Base-by-base conservation (phyloP, 169 alveolate species). In the Babesia ovata region DNA sequence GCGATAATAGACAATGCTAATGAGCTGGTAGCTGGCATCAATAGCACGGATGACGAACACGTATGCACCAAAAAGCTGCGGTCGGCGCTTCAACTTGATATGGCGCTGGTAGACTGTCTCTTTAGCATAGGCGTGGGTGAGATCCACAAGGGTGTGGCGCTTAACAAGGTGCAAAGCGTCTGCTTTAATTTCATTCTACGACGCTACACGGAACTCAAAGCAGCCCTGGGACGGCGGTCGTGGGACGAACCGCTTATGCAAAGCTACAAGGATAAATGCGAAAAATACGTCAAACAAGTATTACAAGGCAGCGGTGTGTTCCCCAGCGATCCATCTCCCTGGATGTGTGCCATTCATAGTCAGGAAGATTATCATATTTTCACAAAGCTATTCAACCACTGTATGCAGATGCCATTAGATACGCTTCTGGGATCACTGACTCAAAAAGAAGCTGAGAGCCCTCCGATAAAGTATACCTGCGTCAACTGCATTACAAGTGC, bases 71-170 rank as follows among this genome's bases (percentile, higher is more conserved):
- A 45, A n/a, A 10, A 16, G 19, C 50, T 45, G 14, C n/a, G 50
- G 14, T 16, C n/a, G 50, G 19, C 10, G 14, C 33, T 56, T 0
- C 28, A 52, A n/a, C 73, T 71, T 0, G 71, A 58, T 28, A 58
- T 71, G 52, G 70, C 81, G 3, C 44, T 71, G 59, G 52, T 58
- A 24, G 71, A 59, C 28, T 71, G 72, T 24, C 59, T 71, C 28
- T 71, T 29, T 28, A 10, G 22, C 36, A 22, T 71, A 39, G 81
- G 81, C 22, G 39, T 71, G 14, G 72, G 72, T 14, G 70, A 58
- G 42, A 45, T 61, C 4, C 54, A 71, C 36, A 58, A 72, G n/a
- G 70, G 76, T 1, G 63, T 67, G 19, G 63, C 63, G 9, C 50
- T 71, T 4, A 61, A 24, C 70, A 71, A 71, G 50, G 81, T 71